Evolutionary conservation across 2,329 filamentous ascomycete genomes (phyloP).

Genomic region (Fusarium sp.): DNA sequence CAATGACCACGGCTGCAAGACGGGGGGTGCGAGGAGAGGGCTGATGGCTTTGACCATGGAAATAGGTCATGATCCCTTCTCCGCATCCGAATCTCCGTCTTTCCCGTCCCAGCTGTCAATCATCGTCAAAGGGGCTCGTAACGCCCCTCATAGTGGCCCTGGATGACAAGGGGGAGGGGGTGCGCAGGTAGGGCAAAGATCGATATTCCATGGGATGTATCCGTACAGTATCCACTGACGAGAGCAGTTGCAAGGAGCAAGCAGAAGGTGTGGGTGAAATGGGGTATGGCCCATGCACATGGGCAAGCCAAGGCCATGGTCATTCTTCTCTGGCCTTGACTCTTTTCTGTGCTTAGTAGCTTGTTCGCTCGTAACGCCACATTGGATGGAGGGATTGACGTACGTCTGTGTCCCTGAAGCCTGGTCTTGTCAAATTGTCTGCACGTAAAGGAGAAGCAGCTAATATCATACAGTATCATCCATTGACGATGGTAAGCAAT

Average conservation of each 20-base stretch:
- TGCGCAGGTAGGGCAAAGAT: constrained; percentile 35
- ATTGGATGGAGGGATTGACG: constrained; percentile 21
- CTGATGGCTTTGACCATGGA: constrained; percentile 14
- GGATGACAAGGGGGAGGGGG: constrained; percentile 44
- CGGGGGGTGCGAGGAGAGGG: constrained; percentile 16
- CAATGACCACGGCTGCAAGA: constrained; percentile 29
- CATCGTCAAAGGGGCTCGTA: constrained; percentile 44
- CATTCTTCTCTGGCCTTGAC: neutral
- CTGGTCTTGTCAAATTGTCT: constrained; percentile 1
- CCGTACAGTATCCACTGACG: constrained; percentile 25
- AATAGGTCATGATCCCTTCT: constrained; percentile 34
- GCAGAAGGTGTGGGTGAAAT: constrained; percentile 21
- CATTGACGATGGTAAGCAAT: neutral
- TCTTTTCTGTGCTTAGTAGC: constrained; percentile 32
- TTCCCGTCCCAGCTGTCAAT: constrained; percentile 35
- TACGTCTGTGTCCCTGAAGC: constrained; percentile 42
- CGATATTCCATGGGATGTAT: constrained; percentile 32
- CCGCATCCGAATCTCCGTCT: constrained; percentile 40
- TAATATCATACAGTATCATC: constrained; percentile 13
- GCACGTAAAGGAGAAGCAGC: constrained; percentile 3
- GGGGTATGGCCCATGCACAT: constrained; percentile 40
- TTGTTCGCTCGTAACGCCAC: constrained; percentile 45
- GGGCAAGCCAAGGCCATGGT: constrained; percentile 5
- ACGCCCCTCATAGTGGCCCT: constrained; percentile 33
- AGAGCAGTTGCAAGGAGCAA: constrained; percentile 4